Conservation (phyloP, 2,329 filamentous ascomycete genomes). For the Cladosporium colombiae region DNA sequence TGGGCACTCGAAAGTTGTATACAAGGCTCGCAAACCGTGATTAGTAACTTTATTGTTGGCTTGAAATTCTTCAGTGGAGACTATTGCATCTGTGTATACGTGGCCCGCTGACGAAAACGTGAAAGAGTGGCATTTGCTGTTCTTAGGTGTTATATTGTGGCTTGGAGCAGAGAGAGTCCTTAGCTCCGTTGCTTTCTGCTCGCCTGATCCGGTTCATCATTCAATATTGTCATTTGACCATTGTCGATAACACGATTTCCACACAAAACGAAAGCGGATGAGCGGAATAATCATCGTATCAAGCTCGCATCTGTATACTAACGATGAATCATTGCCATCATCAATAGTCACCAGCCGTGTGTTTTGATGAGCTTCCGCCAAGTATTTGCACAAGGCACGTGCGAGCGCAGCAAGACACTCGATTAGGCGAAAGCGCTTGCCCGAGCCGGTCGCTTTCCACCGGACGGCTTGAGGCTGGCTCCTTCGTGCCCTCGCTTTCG, state of each 20-base stretch:
- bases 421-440: background rate
- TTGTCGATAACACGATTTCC: background rate
- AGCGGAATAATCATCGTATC: background rate
- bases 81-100: background rate
- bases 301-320: background rate
- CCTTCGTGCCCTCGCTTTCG: background rate
- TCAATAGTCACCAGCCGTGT: background rate
- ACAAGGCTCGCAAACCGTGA: background rate
- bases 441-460: background rate
- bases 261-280: background rate
- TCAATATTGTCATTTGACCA: background rate
- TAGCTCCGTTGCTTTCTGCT: too few relatives aligned
- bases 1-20: background rate
- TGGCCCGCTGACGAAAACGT: background rate
- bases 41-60: background rate
- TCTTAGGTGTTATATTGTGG: background rate
- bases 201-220: background rate
- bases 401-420: background rate
- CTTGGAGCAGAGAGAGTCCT: too few relatives aligned
- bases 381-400: background rate
- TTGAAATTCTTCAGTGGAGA: background rate
- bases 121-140: background rate
- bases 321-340: background rate
- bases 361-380: background rate
- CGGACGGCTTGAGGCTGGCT: background rate